Conservation (phyloP, 148 eudicot genomes). For the Dianthus caryophyllus region DNA sequence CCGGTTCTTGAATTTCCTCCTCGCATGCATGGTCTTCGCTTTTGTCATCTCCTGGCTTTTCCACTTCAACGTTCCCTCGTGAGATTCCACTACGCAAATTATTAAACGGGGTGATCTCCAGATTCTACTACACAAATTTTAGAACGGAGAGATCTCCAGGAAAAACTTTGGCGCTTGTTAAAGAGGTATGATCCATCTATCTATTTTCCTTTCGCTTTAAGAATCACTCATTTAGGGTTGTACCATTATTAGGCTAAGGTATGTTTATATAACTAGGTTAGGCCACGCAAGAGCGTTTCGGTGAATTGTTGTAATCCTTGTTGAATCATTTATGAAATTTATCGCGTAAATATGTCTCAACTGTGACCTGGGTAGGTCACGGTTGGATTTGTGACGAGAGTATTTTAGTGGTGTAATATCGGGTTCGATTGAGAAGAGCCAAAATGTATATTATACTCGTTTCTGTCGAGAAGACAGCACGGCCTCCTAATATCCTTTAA, state of each 20-base stretch:
- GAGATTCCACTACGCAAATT: constrained; percentile 26
- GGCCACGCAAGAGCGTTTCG: constrained; percentile 13
- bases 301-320: neutral
- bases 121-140: too few species aligned
- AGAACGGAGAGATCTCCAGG: neutral
- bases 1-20: constrained; percentile 70
- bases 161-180: neutral
- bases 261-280: constrained; percentile 22
- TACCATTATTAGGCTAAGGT: constrained; percentile 16
- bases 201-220: constrained; percentile 6
- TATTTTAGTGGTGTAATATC: neutral
- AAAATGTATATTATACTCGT: constrained; percentile 9
- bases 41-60: constrained; percentile 94
- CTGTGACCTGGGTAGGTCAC: neutral
- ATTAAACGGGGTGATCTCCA: neutral
- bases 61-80: constrained; percentile 81
- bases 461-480: neutral
- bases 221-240: constrained; percentile 1
- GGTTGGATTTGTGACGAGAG: neutral
- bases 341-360: neutral
- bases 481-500: too few species aligned
- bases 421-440: constrained; percentile 10
- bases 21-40: constrained; percentile 91
- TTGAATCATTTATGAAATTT: constrained; percentile 14
- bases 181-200: constrained; percentile 1